phyloP scores from a whole-genome alignment of 2,329 filamentous ascomycete species.

The Emergomyces orientalis region DNA sequence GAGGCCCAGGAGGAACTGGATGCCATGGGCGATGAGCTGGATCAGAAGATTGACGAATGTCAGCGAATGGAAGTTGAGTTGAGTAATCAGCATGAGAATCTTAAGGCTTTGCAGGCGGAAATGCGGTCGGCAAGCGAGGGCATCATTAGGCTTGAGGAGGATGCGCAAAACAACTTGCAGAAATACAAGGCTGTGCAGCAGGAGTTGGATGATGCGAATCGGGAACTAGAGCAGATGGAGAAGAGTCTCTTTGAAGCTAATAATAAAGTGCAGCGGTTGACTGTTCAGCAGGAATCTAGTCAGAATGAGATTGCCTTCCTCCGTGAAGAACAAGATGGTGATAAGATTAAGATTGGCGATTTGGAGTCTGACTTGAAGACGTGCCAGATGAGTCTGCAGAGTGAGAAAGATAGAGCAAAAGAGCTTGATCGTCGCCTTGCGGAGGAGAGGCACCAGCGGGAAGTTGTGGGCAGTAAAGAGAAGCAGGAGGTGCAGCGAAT shows the following conservation, averaged over 20 bases:
- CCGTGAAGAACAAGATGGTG: conserved; percentile 88
- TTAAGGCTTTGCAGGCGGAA: conserved; percentile 83
- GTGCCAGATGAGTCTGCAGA: conserved; percentile 68
- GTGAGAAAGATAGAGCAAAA: conserved; percentile 67
- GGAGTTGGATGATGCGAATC: conserved; percentile 73
- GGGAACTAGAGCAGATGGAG: conserved; percentile 78
- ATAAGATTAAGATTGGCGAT: conserved; percentile 97
- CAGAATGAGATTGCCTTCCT: conserved; percentile 92
- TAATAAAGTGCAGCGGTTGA: conserved; percentile 75
- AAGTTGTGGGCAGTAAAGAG: conserved; percentile 76
- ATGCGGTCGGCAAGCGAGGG: conserved; percentile 87
- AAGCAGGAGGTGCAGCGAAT: conserved; percentile 93
- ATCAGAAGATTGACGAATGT: conserved; percentile 62
- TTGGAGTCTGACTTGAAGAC: conserved; percentile 74
- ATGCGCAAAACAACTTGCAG: conserved; percentile 67
- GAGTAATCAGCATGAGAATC: conserved; percentile 71
- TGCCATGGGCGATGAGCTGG: conserved; percentile 53
- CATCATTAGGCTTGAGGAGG: conserved; percentile 78
- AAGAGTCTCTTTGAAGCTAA: conserved; percentile 75
- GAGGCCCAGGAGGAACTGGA: conserved; percentile 54
- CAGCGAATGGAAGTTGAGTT: conserved; percentile 62
- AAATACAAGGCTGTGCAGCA: conserved; percentile 75
- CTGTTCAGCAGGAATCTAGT: conserved; percentile 84
- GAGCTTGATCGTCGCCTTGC: conserved; percentile 67
- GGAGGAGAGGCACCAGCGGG: conserved; percentile 74